Conservation (phyloP, 768 basidiomycete genomes). For the Tulasnella sp. region DNA sequence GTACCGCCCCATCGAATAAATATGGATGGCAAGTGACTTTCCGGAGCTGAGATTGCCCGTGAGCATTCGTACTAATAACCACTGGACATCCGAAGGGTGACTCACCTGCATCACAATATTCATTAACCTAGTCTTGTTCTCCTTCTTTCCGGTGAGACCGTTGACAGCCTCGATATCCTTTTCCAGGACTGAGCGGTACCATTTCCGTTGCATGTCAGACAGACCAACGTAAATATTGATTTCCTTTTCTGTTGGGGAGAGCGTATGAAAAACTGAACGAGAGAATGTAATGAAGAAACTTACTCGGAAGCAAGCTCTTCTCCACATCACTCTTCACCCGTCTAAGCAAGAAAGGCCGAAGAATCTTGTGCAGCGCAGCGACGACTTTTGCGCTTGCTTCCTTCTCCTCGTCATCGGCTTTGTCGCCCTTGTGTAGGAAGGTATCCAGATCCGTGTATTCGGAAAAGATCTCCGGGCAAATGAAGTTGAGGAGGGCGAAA, state of each 20-base stretch:
- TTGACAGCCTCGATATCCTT: constrained; percentile 99
- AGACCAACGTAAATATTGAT: constrained; percentile 97
- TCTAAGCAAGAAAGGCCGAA: constrained; percentile 85
- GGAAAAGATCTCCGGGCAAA: constrained; percentile 92
- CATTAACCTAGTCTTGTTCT: constrained; percentile 93
- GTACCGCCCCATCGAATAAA: constrained; percentile 81
- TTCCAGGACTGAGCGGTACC: constrained; percentile 92
- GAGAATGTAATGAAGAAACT: constrained; percentile 19
- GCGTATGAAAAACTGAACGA: constrained; percentile 2
- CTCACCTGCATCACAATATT: constrained; percentile 99
- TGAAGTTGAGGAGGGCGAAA: constrained; percentile 86
- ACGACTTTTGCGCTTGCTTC: constrained; percentile 87
- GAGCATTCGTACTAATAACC: not conserved
- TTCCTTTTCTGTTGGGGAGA: constrained; percentile 62
- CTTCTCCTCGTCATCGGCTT: constrained; percentile 43
- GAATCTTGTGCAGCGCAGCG: constrained; percentile 91
- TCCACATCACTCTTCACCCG: constrained; percentile 96
- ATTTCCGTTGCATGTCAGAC: constrained; percentile 94
- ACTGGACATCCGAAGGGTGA: constrained; percentile 13
- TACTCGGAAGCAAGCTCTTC: constrained; percentile 86
- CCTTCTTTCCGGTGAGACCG: constrained; percentile 93
- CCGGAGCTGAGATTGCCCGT: constrained; percentile 17
- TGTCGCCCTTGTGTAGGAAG: constrained; percentile 84
- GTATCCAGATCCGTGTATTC: constrained; percentile 83
- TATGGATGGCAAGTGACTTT: constrained; percentile 79